Evolutionary conservation across 2,329 filamentous ascomycete species (phyloP), one percentile per base, ranked within the genome.

Genomic region (Coleophoma eucalyptorum): DNA sequence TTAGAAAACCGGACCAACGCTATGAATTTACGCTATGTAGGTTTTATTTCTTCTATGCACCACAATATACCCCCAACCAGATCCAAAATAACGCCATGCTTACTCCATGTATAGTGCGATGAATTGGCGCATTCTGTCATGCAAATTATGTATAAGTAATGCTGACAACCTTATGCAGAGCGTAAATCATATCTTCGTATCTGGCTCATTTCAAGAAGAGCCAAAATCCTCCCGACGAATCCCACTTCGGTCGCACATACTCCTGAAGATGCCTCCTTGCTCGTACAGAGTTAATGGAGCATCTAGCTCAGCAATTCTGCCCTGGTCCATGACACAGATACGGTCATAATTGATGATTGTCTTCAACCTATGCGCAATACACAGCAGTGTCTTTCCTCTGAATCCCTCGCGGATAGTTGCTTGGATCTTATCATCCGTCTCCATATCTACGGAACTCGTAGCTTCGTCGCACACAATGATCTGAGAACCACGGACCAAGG

Each of bases 381-480:
- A 96, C 19, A 97, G 74, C 43, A 97, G 72, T 2, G 93, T 97
- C 75, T 88, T 90, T 52, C 91, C 92, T 49, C 80, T 78, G 75
- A 97, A 97, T 0, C 86, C 92, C 1, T 80, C 78, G 0, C 89
- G 86, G 69, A 97, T 97, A 3, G 92, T 96, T 50, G 77, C 75
- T 69, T 97, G 93, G 65, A 97, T 96, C 78, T 94, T 95, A 69
- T 90, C 87, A 66, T 99, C 94, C 3, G 93, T 97, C 65, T 97
- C 93, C 76, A 97, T 94, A 68, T 97, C 93, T 7, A 97, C 92
- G 0, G 83, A 89, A 1, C 86, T 90, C 0, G 94, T 99, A 1
- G 94, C 94, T 70, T 99, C 94, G 73, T 99, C 94, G 69, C 93
- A 97, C 46, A 99, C 86, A 61, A 97, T 97, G 70, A 97, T 97